phyloP scores from a whole-genome alignment of 257 asterid species.

The Primulina huaijiensis region DNA sequence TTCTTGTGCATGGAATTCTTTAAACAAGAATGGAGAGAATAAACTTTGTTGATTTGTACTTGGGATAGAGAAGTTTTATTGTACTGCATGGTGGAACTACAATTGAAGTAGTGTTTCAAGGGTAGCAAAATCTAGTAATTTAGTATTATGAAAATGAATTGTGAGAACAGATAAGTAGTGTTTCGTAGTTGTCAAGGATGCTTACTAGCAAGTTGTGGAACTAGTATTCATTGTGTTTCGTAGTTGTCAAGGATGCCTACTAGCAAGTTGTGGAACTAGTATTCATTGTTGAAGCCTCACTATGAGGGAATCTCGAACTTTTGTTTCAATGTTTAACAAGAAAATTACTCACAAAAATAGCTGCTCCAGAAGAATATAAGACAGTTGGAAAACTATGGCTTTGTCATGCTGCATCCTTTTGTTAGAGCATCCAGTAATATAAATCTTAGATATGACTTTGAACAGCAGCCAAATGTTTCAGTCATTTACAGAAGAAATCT shows the following conservation, averaged over 20 bases:
- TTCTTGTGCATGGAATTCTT: not conserved
- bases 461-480: not conserved
- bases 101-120: not conserved
- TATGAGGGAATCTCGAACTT: not conserved
- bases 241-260: not conserved
- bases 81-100: not conserved
- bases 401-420: not conserved
- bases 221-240: not conserved
- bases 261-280: not conserved
- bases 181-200: not conserved
- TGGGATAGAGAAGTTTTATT: no score
- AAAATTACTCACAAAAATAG: not conserved
- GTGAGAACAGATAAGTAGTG: not conserved
- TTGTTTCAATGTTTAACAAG: not conserved
- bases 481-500: not conserved
- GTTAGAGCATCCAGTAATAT: not conserved
- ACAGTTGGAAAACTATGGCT: not conserved
- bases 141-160: not conserved
- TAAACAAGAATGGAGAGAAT: not conserved
- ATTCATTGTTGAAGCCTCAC: not conserved
- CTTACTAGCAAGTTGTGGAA: not conserved
- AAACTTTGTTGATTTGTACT: no score
- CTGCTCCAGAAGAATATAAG: not conserved
- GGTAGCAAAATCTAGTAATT: not conserved
- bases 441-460: not conserved